Evolutionary conservation across 345 rosid genomes (phyloP).

Genomic region (Rhizophora mangle): DNA sequence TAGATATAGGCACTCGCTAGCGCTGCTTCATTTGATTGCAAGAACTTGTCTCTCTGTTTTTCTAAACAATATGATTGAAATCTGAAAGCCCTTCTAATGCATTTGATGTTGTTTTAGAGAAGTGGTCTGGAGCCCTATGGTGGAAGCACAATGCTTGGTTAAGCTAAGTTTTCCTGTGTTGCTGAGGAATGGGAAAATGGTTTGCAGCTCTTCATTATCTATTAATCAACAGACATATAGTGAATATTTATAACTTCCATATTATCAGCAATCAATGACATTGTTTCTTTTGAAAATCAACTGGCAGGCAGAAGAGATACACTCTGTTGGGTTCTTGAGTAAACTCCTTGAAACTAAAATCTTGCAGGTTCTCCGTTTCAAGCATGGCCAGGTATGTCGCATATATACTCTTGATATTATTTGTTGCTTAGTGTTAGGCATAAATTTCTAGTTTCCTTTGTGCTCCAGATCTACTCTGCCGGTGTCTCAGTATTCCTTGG

Average conservation of each 20-base stretch:
- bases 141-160: slow-evolving; percentile 89
- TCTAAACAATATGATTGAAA: not conserved
- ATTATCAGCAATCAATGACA: slow-evolving; percentile 7
- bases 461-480: slow-evolving; percentile 70
- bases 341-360: slow-evolving; percentile 85
- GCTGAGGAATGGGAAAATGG: slow-evolving; percentile 79
- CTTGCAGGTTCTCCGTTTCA: slow-evolving; percentile 82
- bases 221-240: not conserved
- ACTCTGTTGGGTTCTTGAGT: slow-evolving; percentile 64
- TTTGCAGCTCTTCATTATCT: slow-evolving; percentile 29
- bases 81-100: slow-evolving; percentile 19
- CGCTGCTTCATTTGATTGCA: not conserved
- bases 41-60: not conserved
- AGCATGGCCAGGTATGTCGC: slow-evolving; percentile 73
- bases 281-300: slow-evolving; percentile 11
- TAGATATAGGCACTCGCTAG: not conserved
- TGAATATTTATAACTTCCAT: not conserved
- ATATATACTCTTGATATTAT: slow-evolving; percentile 5
- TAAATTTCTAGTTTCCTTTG: slow-evolving; percentile 14
- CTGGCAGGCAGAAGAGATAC: slow-evolving; percentile 76
- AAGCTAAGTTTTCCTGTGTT: slow-evolving; percentile 88
- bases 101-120: slow-evolving; percentile 49
- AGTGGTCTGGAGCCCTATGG: slow-evolving; percentile 82
- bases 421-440: slow-evolving; percentile 11
- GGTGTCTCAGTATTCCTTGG: slow-evolving; percentile 83